Percentiles rank a stretch among this genome's conserved stretches.
phyloP scores from a whole-genome alignment of 192 early-diverging fungal species.

The Coemansia sp. region DNA sequence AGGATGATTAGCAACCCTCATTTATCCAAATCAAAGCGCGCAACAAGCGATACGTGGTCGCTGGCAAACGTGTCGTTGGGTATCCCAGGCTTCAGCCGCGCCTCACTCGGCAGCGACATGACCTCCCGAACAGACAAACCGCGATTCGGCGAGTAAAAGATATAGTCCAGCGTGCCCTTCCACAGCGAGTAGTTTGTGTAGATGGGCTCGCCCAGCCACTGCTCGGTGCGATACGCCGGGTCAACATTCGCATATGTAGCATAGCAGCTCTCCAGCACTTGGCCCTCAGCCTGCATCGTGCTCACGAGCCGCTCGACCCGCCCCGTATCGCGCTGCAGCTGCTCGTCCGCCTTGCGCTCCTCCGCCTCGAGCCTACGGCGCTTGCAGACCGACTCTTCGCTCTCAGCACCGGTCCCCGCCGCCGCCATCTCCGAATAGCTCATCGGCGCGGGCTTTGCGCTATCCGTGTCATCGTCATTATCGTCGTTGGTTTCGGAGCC shows the following conservation, averaged over 20 bases:
- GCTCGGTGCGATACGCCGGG: slow-evolving; percentile 30
- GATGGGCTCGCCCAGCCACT: slow-evolving; percentile 52
- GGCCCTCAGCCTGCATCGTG: slow-evolving; percentile 16
- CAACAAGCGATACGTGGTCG: slow-evolving; percentile 47
- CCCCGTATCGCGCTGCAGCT: slow-evolving; percentile 22
- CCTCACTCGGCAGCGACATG: slow-evolving; percentile 35
- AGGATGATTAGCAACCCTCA: neutral
- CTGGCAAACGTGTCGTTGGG: slow-evolving; percentile 48
- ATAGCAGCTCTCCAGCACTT: slow-evolving; percentile 39
- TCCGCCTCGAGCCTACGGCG: slow-evolving; percentile 27
- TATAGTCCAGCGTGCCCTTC: slow-evolving; percentile 54
- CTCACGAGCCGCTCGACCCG: slow-evolving; percentile 22
- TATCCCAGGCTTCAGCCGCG: slow-evolving; percentile 38
- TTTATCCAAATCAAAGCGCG: slow-evolving; percentile 7
- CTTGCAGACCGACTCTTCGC: slow-evolving; percentile 9
- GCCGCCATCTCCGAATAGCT: slow-evolving; percentile 35
- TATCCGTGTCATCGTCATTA: neutral
- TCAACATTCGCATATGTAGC: slow-evolving; percentile 42
- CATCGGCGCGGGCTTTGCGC: neutral
- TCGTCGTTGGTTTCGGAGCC: no score
- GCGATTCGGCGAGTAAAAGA: slow-evolving; percentile 27
- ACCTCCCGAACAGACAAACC: slow-evolving; percentile 20
- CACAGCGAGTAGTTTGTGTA: slow-evolving; percentile 50
- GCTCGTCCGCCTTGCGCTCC: slow-evolving; percentile 20
- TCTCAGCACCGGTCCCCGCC: slow-evolving; percentile 11